Evolutionary conservation across 345 rosid species (phyloP).

Genomic region (Carallia brachiata): DNA sequence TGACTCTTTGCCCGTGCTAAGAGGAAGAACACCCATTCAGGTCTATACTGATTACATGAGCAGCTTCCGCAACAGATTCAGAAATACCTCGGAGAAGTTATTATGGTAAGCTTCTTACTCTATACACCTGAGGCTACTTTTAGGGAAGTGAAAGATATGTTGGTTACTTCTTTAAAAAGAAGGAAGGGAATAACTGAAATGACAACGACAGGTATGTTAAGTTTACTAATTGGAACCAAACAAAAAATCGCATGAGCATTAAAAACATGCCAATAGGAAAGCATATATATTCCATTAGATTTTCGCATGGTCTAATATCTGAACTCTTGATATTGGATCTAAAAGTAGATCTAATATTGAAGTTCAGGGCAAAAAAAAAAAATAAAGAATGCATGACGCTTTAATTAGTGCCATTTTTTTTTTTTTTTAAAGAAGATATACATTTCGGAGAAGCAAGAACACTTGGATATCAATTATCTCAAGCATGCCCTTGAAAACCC

Average conservation of each 20-base stretch:
- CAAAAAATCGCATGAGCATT: not conserved
- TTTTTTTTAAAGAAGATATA: too few species aligned
- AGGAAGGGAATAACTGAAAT: not conserved
- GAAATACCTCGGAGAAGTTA: constrained; percentile 60
- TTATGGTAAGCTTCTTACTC: constrained; percentile 55
- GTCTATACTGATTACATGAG: constrained; percentile 89
- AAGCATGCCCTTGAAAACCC: too few species aligned
- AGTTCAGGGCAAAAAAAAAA: too few species aligned
- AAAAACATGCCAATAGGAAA: not conserved
- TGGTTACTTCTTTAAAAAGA: not conserved
- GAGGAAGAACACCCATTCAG: constrained; percentile 93
- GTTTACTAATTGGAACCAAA: not conserved
- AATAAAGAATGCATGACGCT: too few species aligned
- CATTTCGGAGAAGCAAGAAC: too few species aligned
- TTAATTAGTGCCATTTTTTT: too few species aligned
- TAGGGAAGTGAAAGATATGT: not conserved
- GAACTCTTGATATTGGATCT: too few species aligned
- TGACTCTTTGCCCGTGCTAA: constrained; percentile 68
- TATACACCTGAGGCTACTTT: not conserved
- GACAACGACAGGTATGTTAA: not conserved
- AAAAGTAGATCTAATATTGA: too few species aligned
- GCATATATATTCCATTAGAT: not conserved
- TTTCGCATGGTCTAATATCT: too few species aligned
- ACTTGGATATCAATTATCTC: too few species aligned
- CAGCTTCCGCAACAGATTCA: constrained; percentile 82